Percentiles rank a stretch among this genome's conserved stretches.
These are phyloP conservation scores for Aspergillus melleus DNA, from an alignment of 2,329 filamentous ascomycete species.

Conservation along the genomic window DNA sequence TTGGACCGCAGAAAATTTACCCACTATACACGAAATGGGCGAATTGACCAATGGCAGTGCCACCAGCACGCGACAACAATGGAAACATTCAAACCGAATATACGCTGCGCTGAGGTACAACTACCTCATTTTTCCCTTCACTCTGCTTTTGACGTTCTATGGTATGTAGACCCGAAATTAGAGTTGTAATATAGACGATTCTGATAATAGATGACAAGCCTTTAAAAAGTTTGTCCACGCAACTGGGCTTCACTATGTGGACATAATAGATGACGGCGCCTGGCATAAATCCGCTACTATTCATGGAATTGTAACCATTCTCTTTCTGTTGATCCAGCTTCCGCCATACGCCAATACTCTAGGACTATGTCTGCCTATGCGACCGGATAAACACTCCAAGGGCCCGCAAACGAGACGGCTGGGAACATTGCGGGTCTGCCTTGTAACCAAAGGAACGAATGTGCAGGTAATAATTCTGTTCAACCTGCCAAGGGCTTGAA, in stretches of 20 bases:
- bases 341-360: slow-evolving; percentile 6
- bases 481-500: background rate
- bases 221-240: background rate
- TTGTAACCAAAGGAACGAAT: slow-evolving; percentile 12
- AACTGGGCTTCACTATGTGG: slow-evolving; percentile 1
- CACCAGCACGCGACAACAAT: background rate
- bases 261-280: background rate
- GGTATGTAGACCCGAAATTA: background rate
- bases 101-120: background rate
- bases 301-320: background rate
- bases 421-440: slow-evolving; percentile 5
- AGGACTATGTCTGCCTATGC: slow-evolving; percentile 8
- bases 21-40: background rate
- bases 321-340: background rate
- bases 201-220: background rate
- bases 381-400: slow-evolving; percentile 3
- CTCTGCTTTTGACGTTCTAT: slow-evolving; percentile 4
- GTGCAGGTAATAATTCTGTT: background rate
- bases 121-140: slow-evolving; percentile 9
- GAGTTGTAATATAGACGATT: background rate
- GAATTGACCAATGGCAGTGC: background rate
- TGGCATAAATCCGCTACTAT: slow-evolving; percentile 1
- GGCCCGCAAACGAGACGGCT: slow-evolving; percentile 2
- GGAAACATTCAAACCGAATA: background rate
- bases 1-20: no score